phyloP scores from a whole-genome alignment of 148 eudicot species.

The Rhododendron ferrugineum region DNA sequence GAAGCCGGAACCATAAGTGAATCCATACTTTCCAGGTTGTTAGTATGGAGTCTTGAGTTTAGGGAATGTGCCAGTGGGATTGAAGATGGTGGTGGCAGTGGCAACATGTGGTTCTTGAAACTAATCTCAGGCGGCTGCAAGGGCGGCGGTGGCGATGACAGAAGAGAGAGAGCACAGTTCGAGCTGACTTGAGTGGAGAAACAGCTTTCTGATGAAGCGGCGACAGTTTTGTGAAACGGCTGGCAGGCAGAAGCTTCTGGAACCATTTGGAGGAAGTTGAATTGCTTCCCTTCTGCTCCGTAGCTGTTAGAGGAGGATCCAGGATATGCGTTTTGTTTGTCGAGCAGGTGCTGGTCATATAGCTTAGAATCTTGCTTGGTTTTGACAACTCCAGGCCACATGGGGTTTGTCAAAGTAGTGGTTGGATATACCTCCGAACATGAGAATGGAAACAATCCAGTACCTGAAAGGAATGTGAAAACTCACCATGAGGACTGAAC shows the following conservation, averaged over 20 bases:
- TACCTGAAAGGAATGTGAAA: conserved; percentile 10
- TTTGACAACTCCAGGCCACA: conserved; percentile 19
- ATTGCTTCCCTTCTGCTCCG: conserved; percentile 7
- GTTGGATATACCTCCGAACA: conserved; percentile 14
- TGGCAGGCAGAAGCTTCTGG: conserved; percentile 12
- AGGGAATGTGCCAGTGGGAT: conserved; percentile 9
- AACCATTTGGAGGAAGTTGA: conserved; percentile 17
- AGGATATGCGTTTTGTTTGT: conserved; percentile 12
- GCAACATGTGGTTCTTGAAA: conserved; percentile 8
- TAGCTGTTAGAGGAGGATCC: conserved; percentile 19
- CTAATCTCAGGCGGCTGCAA: conserved; percentile 8
- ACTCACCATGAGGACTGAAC: background rate
- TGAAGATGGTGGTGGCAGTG: background rate
- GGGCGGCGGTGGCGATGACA: conserved; percentile 18
- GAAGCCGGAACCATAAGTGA: conserved; percentile 11
- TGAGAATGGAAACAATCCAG: conserved; percentile 15
- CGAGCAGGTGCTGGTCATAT: conserved; percentile 5
- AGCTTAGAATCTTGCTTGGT: conserved; percentile 11
- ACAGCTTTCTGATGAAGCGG: conserved; percentile 12
- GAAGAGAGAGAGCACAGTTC: conserved; percentile 34
- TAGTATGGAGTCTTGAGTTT: background rate
- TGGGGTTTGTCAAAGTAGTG: conserved; percentile 12
- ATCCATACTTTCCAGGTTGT: conserved; percentile 3
- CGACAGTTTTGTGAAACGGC: conserved; percentile 9
- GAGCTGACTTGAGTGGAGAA: conserved; percentile 17